Percentiles rank a stretch among this genome's conserved stretches.
Evolutionary conservation across 176 grass and related monocot genomes (phyloP).

Genomic region (Saccharum officinarum): DNA sequence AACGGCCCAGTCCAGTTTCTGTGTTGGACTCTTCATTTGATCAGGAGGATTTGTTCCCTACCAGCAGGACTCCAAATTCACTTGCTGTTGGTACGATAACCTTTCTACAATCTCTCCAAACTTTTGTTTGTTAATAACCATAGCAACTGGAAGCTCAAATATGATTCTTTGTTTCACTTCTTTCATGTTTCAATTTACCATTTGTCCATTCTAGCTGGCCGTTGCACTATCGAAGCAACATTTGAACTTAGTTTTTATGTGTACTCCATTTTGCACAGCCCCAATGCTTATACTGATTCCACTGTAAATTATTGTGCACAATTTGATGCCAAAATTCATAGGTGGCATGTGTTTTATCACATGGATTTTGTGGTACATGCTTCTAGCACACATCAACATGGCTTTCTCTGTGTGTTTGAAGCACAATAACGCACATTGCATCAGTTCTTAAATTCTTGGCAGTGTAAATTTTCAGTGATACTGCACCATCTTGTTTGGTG

Average conservation of each 20-base stretch:
- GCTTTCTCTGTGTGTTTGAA: no score
- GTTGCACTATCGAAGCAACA: background rate
- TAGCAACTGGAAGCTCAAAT: slow-evolving; percentile 17
- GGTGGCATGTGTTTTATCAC: background rate
- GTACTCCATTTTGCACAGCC: background rate
- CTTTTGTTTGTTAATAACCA: slow-evolving; percentile 25
- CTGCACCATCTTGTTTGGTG: background rate
- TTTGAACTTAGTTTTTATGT: background rate
- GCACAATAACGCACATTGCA: background rate
- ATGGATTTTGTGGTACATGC: background rate
- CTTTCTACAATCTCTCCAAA: slow-evolving; percentile 6
- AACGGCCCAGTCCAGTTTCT: slow-evolving; percentile 80
- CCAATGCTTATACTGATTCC: background rate
- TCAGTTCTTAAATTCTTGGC: background rate
- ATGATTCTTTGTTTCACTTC: background rate
- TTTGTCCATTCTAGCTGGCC: background rate
- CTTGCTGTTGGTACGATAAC: slow-evolving; percentile 42
- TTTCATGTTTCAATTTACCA: background rate
- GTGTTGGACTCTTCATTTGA: slow-evolving; percentile 70
- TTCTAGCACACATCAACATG: background rate
- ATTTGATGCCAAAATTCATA: background rate
- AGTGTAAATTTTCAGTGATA: slow-evolving; percentile 17
- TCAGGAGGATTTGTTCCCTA: slow-evolving; percentile 51
- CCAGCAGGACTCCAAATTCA: slow-evolving; percentile 41
- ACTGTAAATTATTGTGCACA: background rate